Conservation (phyloP, 805 yeast species). For the Candida caryicola region DNA sequence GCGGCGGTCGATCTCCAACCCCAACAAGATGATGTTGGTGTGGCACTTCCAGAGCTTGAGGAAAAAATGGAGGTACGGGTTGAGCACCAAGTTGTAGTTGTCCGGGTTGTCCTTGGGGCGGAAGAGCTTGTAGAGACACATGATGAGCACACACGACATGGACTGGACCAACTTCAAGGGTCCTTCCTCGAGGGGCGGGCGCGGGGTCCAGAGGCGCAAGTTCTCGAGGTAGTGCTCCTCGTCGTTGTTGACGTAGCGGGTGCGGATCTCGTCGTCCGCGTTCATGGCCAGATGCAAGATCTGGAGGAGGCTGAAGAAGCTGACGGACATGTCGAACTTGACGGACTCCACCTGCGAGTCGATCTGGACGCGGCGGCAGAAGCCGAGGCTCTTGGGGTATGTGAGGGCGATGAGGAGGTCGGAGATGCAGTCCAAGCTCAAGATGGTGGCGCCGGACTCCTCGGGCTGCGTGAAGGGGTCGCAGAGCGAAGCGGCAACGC, state of each 20-base stretch:
- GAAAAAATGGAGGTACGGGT: constrained; percentile 61
- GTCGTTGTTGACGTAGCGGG: constrained; percentile 43
- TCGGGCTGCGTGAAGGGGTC: constrained; percentile 74
- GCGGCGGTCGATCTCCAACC: constrained; percentile 50
- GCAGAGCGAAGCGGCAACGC: constrained; percentile 21
- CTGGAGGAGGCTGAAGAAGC: constrained; percentile 37
- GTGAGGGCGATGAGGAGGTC: constrained; percentile 47
- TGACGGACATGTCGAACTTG: constrained; percentile 34
- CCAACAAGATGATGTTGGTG: constrained; percentile 56
- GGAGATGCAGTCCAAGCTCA: constrained; percentile 56
- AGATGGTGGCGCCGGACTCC: constrained; percentile 49
- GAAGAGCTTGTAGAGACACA: constrained; percentile 32
- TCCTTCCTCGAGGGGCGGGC: constrained; percentile 11
- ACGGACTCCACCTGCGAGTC: constrained; percentile 22
- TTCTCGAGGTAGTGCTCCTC: constrained; percentile 23
- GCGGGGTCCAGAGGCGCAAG: constrained; percentile 28
- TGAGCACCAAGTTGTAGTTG: constrained; percentile 43
- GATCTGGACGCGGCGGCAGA: not conserved
- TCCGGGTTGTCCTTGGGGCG: constrained; percentile 15
- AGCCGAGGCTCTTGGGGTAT: constrained; percentile 9
- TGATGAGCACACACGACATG: constrained; percentile 31
- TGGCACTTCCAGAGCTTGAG: constrained; percentile 65
- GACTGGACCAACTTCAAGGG: constrained; percentile 28
- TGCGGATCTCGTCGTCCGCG: constrained; percentile 40
- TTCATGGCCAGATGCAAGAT: constrained; percentile 34